Percentiles rank a stretch among this genome's conserved stretches.
Evolutionary conservation across 2,329 filamentous ascomycete species (phyloP).

Genomic region (Aspergillus texensis): DNA sequence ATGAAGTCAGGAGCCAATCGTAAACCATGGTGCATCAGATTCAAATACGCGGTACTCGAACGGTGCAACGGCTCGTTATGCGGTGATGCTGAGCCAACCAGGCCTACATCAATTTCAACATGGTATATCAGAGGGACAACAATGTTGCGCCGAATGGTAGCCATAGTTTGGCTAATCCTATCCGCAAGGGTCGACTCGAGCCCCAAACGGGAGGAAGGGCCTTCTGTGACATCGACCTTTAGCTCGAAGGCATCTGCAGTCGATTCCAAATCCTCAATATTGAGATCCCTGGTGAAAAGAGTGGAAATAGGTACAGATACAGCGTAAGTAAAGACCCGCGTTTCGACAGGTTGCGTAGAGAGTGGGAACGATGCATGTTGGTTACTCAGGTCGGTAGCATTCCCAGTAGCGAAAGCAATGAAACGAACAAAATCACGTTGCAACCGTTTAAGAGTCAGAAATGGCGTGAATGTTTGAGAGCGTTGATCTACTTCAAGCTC

Average conservation of each 20-base stretch:
- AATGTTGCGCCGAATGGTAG: slow-evolving; percentile 64
- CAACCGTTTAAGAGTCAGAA: slow-evolving; percentile 67
- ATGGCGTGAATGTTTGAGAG: slow-evolving; percentile 54
- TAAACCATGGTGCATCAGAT: slow-evolving; percentile 62
- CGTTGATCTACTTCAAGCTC: slow-evolving; percentile 39
- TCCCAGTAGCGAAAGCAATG: slow-evolving; percentile 60
- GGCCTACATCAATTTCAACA: slow-evolving; percentile 39
- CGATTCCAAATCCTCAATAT: slow-evolving; percentile 67
- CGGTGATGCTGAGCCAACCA: slow-evolving; percentile 24
- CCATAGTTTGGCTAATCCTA: slow-evolving; percentile 61
- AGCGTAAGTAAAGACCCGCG: slow-evolving; percentile 68
- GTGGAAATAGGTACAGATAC: slow-evolving; percentile 63
- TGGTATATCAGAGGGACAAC: slow-evolving; percentile 63
- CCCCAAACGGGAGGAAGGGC: slow-evolving; percentile 31
- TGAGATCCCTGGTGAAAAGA: slow-evolving; percentile 56
- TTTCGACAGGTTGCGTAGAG: slow-evolving; percentile 62
- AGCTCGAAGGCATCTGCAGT: slow-evolving; percentile 70
- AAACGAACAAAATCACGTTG: slow-evolving; percentile 73
- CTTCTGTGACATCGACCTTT: slow-evolving; percentile 48
- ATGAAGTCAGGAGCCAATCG: slow-evolving; percentile 66
- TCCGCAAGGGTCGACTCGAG: slow-evolving; percentile 44
- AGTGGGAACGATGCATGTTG: slow-evolving; percentile 60
- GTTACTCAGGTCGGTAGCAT: slow-evolving; percentile 32
- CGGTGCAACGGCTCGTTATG: slow-evolving; percentile 28
- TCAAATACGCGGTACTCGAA: slow-evolving; percentile 51